A percentile compares a stretch with the other conserved stretches of the same genome.
phyloP scores from a whole-genome alignment of 2,329 filamentous ascomycete genomes.

The Hymenoscyphus infarciens region DNA sequence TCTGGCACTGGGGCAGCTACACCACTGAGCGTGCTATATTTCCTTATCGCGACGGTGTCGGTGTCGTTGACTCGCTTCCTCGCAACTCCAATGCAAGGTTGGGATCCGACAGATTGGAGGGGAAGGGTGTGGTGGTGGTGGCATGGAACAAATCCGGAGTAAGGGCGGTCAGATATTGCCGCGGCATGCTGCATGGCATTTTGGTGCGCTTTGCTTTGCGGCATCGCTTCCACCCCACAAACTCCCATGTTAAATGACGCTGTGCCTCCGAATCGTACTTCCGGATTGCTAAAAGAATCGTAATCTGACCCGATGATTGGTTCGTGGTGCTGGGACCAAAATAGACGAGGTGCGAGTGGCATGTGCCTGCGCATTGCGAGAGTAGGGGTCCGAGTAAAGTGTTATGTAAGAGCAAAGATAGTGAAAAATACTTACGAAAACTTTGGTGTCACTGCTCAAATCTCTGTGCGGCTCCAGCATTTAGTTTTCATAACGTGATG shows the following conservation, averaged over 20 bases:
- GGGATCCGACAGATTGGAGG: not conserved
- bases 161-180: not conserved
- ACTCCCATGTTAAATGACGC: conserved; percentile 14
- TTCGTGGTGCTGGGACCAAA: not conserved
- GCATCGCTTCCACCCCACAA: conserved; percentile 23
- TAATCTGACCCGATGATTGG: conserved; percentile 14
- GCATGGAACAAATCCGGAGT: not conserved
- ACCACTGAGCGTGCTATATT: conserved; percentile 9
- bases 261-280: conserved; percentile 10
- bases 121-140: too few relatives aligned
- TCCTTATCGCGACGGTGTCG: conserved; percentile 12
- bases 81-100: not conserved
- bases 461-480: conserved; percentile 3
- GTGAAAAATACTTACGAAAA: conserved; percentile 7
- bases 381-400: conserved; percentile 8
- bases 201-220: not conserved
- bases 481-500: conserved; percentile 9
- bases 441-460: conserved; percentile 10
- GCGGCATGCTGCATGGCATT: conserved; percentile 11
- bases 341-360: conserved; percentile 3
- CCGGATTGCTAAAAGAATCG: conserved; percentile 27
- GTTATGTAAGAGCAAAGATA: conserved; percentile 14
- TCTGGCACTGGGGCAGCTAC: not conserved
- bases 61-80: too few relatives aligned
- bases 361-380: not conserved